Evolutionary conservation across 2,329 filamentous ascomycete species (phyloP).

Genomic region (Ophiostoma sp.): DNA sequence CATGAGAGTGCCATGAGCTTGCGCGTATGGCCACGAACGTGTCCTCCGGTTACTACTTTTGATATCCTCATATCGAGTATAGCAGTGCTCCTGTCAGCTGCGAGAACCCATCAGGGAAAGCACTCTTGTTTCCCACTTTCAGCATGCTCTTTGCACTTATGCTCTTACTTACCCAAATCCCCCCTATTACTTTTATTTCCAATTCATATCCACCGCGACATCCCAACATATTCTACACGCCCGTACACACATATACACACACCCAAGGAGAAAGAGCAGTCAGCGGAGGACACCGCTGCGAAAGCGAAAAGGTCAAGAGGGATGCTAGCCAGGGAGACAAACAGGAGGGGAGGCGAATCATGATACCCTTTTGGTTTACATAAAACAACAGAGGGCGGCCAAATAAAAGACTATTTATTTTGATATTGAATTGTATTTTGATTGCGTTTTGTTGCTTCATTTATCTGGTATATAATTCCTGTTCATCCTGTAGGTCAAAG

Average conservation of each 20-base stretch:
- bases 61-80: no score
- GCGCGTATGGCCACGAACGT: neutral
- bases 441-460: no score
- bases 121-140: neutral
- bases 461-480: no score
- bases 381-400: conserved; percentile 11
- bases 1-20: conserved; percentile 43
- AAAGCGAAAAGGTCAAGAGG: no score
- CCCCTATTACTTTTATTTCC: conserved; percentile 1
- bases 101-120: no score
- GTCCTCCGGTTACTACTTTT: neutral
- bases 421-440: no score
- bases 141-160: neutral
- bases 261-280: neutral
- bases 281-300: no score
- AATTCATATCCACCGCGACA: neutral
- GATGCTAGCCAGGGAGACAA: no score
- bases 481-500: neutral
- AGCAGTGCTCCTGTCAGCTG: no score
- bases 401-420: neutral
- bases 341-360: conserved; percentile 17
- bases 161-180: neutral
- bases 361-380: conserved; percentile 28
- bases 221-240: neutral
- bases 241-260: neutral